Percentiles rank a stretch among this genome's conserved stretches.
Evolutionary conservation across 345 rosid genomes (phyloP).

Genomic region (Populus nigra): DNA sequence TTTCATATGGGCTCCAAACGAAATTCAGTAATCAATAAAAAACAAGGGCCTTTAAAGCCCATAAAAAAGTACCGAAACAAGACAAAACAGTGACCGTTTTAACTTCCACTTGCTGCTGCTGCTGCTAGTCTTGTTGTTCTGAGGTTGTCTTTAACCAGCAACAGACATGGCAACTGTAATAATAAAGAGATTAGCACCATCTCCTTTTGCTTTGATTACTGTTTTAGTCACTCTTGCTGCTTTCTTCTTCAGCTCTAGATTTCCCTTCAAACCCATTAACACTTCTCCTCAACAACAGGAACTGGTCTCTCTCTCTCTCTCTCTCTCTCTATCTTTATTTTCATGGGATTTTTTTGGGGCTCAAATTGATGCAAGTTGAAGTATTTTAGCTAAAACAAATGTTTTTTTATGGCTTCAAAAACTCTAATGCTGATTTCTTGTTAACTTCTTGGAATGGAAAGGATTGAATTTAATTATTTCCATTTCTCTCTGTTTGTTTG

Average conservation of each 20-base stretch:
- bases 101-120: neutral
- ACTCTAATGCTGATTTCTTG: neutral
- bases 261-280: constrained; percentile 26
- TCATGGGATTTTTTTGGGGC: neutral
- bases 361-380: neutral
- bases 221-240: constrained; percentile 46
- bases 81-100: neutral
- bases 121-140: neutral
- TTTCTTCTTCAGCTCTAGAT: constrained; percentile 35
- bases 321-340: neutral
- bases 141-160: neutral
- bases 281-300: constrained; percentile 34
- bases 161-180: neutral
- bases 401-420: neutral
- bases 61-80: neutral
- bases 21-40: too few species aligned
- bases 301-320: neutral
- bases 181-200: neutral
- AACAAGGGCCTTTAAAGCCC: neutral
- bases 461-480: neutral
- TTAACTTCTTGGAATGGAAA: too few species aligned
- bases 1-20: neutral
- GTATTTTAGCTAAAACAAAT: neutral
- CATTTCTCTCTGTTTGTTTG: neutral
- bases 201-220: constrained; percentile 33